These are phyloP conservation scores for Steccherinum ochraceum DNA, from an alignment of 768 basidiomycete genomes.

Conservation along the genomic window DNA sequence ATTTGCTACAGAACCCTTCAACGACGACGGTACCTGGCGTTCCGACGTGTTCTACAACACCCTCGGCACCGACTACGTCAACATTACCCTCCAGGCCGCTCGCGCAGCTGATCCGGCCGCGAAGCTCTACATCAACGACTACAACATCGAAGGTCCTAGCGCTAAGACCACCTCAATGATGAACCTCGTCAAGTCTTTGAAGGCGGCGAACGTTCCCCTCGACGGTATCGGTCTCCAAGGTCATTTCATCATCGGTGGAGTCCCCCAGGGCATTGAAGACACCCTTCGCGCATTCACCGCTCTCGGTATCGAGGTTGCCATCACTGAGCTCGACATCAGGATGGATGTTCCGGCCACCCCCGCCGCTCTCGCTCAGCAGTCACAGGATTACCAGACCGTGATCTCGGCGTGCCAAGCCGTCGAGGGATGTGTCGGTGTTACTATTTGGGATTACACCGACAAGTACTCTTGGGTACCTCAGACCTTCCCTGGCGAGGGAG, in stretches of 20 bases:
- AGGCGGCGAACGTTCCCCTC: slow-evolving; percentile 42
- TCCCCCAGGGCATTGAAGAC: slow-evolving; percentile 39
- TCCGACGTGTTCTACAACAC: slow-evolving; percentile 46
- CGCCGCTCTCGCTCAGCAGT: slow-evolving; percentile 45
- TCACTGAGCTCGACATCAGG: slow-evolving; percentile 64
- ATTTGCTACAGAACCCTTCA: slow-evolving; percentile 37
- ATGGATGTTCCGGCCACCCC: slow-evolving; percentile 47
- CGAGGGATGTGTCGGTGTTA: slow-evolving; percentile 29
- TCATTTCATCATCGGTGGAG: slow-evolving; percentile 53
- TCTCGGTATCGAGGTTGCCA: slow-evolving; percentile 60
- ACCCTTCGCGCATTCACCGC: slow-evolving; percentile 48
- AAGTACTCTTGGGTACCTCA: slow-evolving; percentile 32
- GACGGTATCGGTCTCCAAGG: slow-evolving; percentile 57
- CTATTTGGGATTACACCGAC: slow-evolving; percentile 38
- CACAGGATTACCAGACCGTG: slow-evolving; percentile 50
- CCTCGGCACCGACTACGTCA: slow-evolving; percentile 39
- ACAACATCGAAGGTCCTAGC: slow-evolving; percentile 28
- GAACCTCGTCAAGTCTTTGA: slow-evolving; percentile 43
- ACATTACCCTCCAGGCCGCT: slow-evolving; percentile 46
- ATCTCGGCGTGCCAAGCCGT: slow-evolving; percentile 46
- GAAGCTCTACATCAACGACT: slow-evolving; percentile 49
- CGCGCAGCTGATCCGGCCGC: slow-evolving; percentile 46
- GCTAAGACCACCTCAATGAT: slow-evolving; percentile 53
- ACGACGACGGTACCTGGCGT: slow-evolving; percentile 55
- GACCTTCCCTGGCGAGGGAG: slow-evolving; percentile 29